phyloP scores from a whole-genome alignment of 805 yeast genomes.

The Maudiozyma serrabonitensis region DNA sequence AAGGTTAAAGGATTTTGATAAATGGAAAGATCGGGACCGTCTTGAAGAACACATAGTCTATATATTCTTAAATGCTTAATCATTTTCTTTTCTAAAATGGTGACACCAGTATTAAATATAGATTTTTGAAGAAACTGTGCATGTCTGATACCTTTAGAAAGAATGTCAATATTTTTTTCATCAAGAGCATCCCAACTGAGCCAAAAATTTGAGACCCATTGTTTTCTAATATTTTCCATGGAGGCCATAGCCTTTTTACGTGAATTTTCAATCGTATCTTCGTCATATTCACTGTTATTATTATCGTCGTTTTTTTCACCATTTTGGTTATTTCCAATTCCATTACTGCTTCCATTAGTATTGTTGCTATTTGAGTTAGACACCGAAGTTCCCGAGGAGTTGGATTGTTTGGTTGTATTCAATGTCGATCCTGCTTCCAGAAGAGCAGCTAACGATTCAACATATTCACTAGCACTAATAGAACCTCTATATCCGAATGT shows the following conservation, averaged over 20 bases:
- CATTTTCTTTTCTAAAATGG: conserved; percentile 73
- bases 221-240: conserved; percentile 40
- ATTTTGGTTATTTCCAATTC: conserved; percentile 19
- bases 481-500: conserved; percentile 83
- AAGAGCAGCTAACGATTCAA: conserved; percentile 77
- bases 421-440: conserved; percentile 50
- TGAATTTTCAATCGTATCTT: conserved; percentile 13
- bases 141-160: conserved; percentile 52
- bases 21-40: conserved; percentile 70
- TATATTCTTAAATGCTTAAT: conserved; percentile 73
- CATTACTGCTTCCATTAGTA: conserved; percentile 13
- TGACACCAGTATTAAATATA: conserved; percentile 79
- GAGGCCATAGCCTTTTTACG: conserved; percentile 10
- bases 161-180: conserved; percentile 30
- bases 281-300: conserved; percentile 22
- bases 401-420: not conserved
- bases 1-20: conserved; percentile 83
- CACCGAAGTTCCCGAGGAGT: not conserved
- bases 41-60: conserved; percentile 79
- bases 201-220: conserved; percentile 72
- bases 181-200: conserved; percentile 56
- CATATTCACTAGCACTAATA: conserved; percentile 86
- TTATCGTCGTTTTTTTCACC: conserved; percentile 21
- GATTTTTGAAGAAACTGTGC: conserved; percentile 81
- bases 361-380: conserved; percentile 1